A percentile compares a stretch with the other conserved stretches of the same genome.
phyloP scores from a whole-genome alignment of 108 stramenopile genomes.

The Chaetoceros tenuissimus region DNA sequence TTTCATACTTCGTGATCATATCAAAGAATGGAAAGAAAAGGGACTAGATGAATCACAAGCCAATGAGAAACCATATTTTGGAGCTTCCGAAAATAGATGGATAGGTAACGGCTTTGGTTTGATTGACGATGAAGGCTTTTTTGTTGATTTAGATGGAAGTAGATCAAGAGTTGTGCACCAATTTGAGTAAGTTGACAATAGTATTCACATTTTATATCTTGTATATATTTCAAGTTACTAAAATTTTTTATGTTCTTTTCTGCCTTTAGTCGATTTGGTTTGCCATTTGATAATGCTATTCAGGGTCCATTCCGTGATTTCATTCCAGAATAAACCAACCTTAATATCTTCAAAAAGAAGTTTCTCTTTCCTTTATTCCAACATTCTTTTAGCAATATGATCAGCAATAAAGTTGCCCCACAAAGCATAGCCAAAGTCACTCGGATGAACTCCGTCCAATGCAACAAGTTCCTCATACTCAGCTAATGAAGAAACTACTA shows the following conservation, averaged over 20 bases:
- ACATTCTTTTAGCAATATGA: slow-evolving; percentile 42
- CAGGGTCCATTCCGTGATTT: too few species aligned
- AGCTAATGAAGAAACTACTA: slow-evolving; percentile 3
- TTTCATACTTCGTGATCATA: slow-evolving; percentile 29
- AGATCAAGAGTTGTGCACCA: slow-evolving; percentile 45
- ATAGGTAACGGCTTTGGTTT: slow-evolving; percentile 22
- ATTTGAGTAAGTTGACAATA: slow-evolving; percentile 39
- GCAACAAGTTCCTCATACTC: slow-evolving; percentile 27
- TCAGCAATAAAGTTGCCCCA: slow-evolving; percentile 61
- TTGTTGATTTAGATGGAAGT: slow-evolving; percentile 27
- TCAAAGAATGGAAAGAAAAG: too few species aligned
- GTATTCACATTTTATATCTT: too few species aligned
- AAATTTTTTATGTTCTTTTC: too few species aligned
- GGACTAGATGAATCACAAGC: too few species aligned
- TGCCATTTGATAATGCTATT: too few species aligned
- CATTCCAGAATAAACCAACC: too few species aligned
- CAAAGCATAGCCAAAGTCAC: slow-evolving; percentile 55
- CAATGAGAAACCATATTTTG: not conserved
- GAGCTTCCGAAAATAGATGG: slow-evolving; percentile 5
- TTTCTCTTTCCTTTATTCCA: not conserved
- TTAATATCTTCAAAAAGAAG: slow-evolving; percentile 2
- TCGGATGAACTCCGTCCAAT: slow-evolving; percentile 50
- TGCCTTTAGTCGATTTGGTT: too few species aligned
- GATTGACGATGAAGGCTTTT: slow-evolving; percentile 31
- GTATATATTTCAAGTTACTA: too few species aligned